phyloP scores from a whole-genome alignment of 495 filamentous ascomycete species.

The Xylaria acuta region DNA sequence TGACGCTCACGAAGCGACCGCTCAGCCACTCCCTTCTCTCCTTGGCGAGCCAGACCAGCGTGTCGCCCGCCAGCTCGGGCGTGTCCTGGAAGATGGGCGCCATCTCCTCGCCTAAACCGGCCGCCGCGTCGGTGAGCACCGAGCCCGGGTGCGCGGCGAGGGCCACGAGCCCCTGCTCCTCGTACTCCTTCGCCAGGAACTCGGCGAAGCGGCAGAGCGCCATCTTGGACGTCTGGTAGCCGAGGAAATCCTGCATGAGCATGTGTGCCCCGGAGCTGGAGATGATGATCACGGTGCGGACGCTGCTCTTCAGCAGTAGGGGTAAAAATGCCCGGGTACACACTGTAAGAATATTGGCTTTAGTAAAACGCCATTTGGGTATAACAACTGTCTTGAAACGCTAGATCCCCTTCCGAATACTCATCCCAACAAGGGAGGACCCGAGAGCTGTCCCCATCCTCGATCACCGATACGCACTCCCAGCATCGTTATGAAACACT shows the following conservation, averaged over 20 bases:
- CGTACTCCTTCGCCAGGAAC: slow-evolving; percentile 22
- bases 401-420: background rate
- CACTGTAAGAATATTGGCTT: slow-evolving; percentile 27
- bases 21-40: slow-evolving; percentile 57
- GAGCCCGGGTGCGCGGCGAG: slow-evolving; percentile 20
- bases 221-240: slow-evolving; percentile 24
- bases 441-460: background rate
- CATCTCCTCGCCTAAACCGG: background rate
- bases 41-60: slow-evolving; percentile 52
- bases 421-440: background rate
- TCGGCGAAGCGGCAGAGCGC: slow-evolving; percentile 22
- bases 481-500: slow-evolving; percentile 32
- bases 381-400: background rate
- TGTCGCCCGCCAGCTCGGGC: slow-evolving; percentile 52
- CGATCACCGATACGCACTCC: slow-evolving; percentile 30
- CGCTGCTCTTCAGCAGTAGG: slow-evolving; percentile 7
- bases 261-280: slow-evolving; percentile 20
- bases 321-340: slow-evolving; percentile 19
- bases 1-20: slow-evolving; percentile 53
- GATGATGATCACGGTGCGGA: slow-evolving; percentile 5
- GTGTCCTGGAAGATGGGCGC: slow-evolving; percentile 46
- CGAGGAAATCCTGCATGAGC: slow-evolving; percentile 6
- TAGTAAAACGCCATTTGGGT: slow-evolving; percentile 17
- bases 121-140: slow-evolving; percentile 14
- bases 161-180: slow-evolving; percentile 23